Base-by-base conservation (phyloP, 2,329 filamentous ascomycete genomes). In the Xylariaceae sp. region DNA sequence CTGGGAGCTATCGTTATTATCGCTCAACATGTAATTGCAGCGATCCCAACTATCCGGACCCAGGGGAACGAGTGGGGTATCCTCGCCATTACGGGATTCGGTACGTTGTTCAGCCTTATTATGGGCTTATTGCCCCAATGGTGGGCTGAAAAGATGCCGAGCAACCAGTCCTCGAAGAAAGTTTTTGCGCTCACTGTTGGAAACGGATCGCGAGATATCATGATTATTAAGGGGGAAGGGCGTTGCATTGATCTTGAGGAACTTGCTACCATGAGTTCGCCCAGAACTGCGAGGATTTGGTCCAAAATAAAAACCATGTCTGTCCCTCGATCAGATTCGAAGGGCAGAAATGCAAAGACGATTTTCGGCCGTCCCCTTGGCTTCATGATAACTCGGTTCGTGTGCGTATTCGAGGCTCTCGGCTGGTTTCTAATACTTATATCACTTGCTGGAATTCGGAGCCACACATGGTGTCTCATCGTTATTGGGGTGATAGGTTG, bases 121-220 rank as follows among this genome's bases (percentile, higher is more conserved):
- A 23, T n/a, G 21, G 41, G 50, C 7, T 3, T 5, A 3, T 40
- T 53, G 2, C 50, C 50, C 6, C 50, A 53, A 34, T 53, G 50
- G 50, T 7, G 40, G 8, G 50, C 23, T 12, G 50, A 53, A 16
- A 53, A 47, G 17, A 12, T 47, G 16, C 50, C 50, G 6, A 53
- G 31, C 16, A 23, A 16, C 11, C 41, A 47, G 16, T 9, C 17
- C n/a, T 45, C 50, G 4, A 19, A 29, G 3, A 6, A 4, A 7
- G 19, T 5, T 2, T 46, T 45, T 12, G 50, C 41, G 4, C 9
- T 53, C 9, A 53, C 50, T 6, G 4, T 23, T 1, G 50, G 50
- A 2, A 53, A 53, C 24, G 50, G 50, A 1, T 53, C 50, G 3
- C 17, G 9, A 19, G 50, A 53, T 14, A 40, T 53, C 24, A 31